Evolutionary conservation across 1,284 basidiomycete genomes (phyloP).

Genomic region (Neotropicomus parvogracilis): DNA sequence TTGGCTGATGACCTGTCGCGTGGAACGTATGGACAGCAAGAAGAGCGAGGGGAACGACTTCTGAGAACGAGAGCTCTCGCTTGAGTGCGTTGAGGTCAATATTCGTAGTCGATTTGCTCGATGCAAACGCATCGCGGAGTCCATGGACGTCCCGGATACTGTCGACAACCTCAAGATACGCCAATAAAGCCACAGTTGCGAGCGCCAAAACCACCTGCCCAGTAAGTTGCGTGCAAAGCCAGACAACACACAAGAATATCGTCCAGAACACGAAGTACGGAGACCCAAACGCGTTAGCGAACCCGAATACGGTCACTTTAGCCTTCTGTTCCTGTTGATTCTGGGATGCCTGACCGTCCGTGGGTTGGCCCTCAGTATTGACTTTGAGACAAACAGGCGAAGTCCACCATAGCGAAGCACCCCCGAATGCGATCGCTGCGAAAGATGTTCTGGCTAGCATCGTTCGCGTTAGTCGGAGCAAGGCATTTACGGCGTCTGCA

Average conservation of each 20-base stretch:
- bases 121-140: slow-evolving; percentile 50
- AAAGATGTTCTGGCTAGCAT: slow-evolving; percentile 60
- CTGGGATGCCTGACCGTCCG: slow-evolving; percentile 11
- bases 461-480: slow-evolving; percentile 54
- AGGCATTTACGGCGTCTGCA: slow-evolving; percentile 31
- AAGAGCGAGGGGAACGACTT: slow-evolving; percentile 70
- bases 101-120: slow-evolving; percentile 40
- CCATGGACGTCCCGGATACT: slow-evolving; percentile 68
- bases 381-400: slow-evolving; percentile 74
- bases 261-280: slow-evolving; percentile 82
- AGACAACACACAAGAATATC: slow-evolving; percentile 62
- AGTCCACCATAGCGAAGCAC: slow-evolving; percentile 64
- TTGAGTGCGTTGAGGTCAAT: slow-evolving; percentile 16
- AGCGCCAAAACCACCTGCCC: slow-evolving; percentile 78
- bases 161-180: slow-evolving; percentile 77
- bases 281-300: slow-evolving; percentile 87
- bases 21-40: slow-evolving; percentile 80
- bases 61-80: slow-evolving; percentile 47
- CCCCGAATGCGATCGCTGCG: slow-evolving; percentile 48
- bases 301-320: slow-evolving; percentile 76
- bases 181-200: slow-evolving; percentile 60
- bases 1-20: slow-evolving; percentile 89
- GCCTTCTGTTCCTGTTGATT: slow-evolving; percentile 24
- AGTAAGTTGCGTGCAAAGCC: slow-evolving; percentile 64
- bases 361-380: slow-evolving; percentile 22